Evolutionary conservation across 2,329 filamentous ascomycete species (phyloP), one percentile per base, ranked within the genome.

Genomic region (Nakataea oryzae): DNA sequence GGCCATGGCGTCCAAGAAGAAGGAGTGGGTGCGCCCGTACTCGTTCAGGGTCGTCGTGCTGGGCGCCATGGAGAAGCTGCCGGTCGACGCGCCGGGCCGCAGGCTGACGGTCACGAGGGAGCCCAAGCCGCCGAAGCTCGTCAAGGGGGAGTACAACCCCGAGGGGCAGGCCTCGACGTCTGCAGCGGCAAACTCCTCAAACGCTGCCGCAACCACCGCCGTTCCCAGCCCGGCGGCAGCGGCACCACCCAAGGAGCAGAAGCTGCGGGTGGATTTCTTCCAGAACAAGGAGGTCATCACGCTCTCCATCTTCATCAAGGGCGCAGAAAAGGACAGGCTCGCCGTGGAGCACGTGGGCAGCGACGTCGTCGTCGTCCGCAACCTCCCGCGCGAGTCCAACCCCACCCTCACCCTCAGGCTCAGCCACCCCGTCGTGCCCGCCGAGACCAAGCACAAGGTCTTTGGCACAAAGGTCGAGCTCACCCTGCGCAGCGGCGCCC

Each of bases 21-120:
- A 2, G 67, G 70, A 9, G 61, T 69, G n/a, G 63, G 54, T 61
- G 7, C 30, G 54, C 50, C 50, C 59, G 24, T 29, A 61, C 26
- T 61, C 59, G 28, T 41, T 61, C 28, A 17, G 59, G 50, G 21
- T 27, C n/a, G n/a, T 61, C 28, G 54, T 54, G n/a, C 71, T 86
- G 9, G 70, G 66, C 0, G 69, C 70, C 28, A 69, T 86, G 73
- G 74, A 76, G 57, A 73, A 71, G 58, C 71, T 83, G 28, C 75
- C 78, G 0, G 68, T 67, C 14, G 78, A 78, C 2, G 75, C 82
- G 58, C 69, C 75, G 1, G 78, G 74, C 1, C 74, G 82, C 29
- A 83, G 78, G 70, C 71, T 81, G 34, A 79, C 73, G 0, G 71
- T 76, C 2, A 59, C 63, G 9, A 70, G 70, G 34, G 70, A 76